Evolutionary conservation across 805 yeast species (phyloP), one percentile per base, ranked within the genome.

Genomic region (Candida ulmi): DNA sequence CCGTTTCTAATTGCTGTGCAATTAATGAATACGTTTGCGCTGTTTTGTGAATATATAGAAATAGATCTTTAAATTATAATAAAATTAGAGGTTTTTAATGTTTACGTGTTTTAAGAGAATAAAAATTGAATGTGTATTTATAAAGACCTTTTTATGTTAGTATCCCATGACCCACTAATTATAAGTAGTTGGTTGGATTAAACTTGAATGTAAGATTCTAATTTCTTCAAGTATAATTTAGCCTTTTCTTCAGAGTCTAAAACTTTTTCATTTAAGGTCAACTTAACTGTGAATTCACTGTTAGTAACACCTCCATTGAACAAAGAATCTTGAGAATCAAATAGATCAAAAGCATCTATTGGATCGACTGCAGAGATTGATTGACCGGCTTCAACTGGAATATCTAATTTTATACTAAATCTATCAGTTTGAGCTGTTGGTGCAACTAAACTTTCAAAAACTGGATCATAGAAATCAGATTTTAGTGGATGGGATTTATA

Each of bases 401-500:
- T 50, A 27, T 47, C 51, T 32, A 65, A 41, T n/a, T 48, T 50
- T 35, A 67, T 58, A 11, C 48, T 49, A 57, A 75, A 78, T 52
- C 80, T 71, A 37, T 62, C 71, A 2, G 64, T 48, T 37, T 56
- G 62, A 40, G 59, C 49, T 24, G 69, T 48, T 19, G 76, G 74
- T 0, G 78, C 71, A 39, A 79, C 50, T 40, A 82, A 53, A 13
- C 68, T 76, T 50, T 82, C 90, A 48, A 82, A 80, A 5, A 72
- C 45, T 6, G 81, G 73, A 50, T 81, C 88, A 42, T 69, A 69
- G 46, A 69, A 67, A 31, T 74, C 78, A 7, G 79, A 71, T 31
- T 58, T 31, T 32, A 54, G 55, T 47, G 57, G 64, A 23, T 61
- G 62, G 36, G 37, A 56, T 35, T 51, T 63, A 51, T 69, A 69